Base-by-base conservation (phyloP, 2,329 filamentous ascomycete genomes). In the Trichoderma gracile region DNA sequence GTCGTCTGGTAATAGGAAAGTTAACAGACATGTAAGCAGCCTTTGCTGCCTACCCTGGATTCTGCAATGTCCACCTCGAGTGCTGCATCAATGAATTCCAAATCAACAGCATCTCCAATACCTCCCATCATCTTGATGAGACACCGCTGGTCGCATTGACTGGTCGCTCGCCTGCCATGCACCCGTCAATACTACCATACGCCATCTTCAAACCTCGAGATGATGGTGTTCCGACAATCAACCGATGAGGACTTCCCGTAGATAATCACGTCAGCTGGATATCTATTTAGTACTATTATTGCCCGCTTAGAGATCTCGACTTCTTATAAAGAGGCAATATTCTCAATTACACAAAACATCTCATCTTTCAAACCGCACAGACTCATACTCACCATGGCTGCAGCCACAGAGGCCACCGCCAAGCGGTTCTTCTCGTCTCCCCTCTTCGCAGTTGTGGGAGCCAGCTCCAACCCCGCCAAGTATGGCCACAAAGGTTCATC, bases 381-480 rank as follows among this genome's bases (percentile, higher is more conserved):
- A n/a, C n/a, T n/a, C n/a, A n/a, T n/a, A n/a, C n/a, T n/a, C n/a
- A n/a, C n/a, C n/a, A 66, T 66, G 62, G 53, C 59, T 52, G 77
- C 83, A 23, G 61, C 57, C 46, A 91, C 90, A 80, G 88, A 93
- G 74, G 82, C 86, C 53, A 85, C 89, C 52, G 88, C 92, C 52
- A 87, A 86, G 68, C 82, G 83, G 14, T 97, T 97, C 83, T 96
- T 97, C 80, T 83, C 86, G 3, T 89, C 89, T 8, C 86, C 89
- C 27, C 82, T 84, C 69, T 97, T 94, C 76, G 93, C 94, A 65
- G 94, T 97, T 30, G 92, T 93, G 21, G 94, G 94, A 71, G 94
- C 94, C 43, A 94, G 90, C 74, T 91, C 90, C 59, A 92, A 96
- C 78, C 82, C 90, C 46, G 80, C 82, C 74, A 97, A 97, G 77